phyloP scores from a whole-genome alignment of 108 stramenopile genomes.

The Chaetoceros tenuissimus region DNA sequence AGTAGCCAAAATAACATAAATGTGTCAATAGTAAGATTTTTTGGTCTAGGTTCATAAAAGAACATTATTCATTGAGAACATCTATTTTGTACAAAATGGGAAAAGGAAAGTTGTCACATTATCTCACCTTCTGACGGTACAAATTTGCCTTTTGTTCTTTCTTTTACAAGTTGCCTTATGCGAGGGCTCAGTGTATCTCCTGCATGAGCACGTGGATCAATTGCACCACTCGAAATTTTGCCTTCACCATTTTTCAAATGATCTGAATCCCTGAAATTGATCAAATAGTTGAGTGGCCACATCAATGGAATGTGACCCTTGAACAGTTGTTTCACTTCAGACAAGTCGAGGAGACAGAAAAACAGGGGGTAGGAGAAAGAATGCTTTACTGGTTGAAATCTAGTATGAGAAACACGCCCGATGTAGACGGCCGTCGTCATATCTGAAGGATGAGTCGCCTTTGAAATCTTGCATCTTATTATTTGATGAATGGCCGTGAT shows the following conservation, averaged over 20 bases:
- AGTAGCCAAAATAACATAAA: constrained; percentile 76
- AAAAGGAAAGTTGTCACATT: no score
- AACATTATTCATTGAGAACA: no score
- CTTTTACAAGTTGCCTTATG: constrained; percentile 37
- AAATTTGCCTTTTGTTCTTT: constrained; percentile 45
- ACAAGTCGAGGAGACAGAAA: constrained; percentile 72
- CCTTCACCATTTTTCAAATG: constrained; percentile 78
- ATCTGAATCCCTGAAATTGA: constrained; percentile 39
- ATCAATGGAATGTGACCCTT: constrained; percentile 8
- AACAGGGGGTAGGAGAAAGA: constrained; percentile 85
- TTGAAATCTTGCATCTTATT: no score
- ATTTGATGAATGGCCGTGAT: no score
- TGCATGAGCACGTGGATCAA: neutral
- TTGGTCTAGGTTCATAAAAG: constrained; percentile 15
- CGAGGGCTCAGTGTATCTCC: constrained; percentile 29
- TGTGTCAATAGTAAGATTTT: constrained; percentile 59
- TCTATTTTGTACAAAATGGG: no score
- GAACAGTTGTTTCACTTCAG: constrained; percentile 34
- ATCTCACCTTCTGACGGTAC: no score
- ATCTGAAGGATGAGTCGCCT: no score
- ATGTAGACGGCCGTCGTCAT: constrained; percentile 15
- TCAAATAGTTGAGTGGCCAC: constrained; percentile 51
- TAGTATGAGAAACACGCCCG: constrained; percentile 63
- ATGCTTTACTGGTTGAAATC: constrained; percentile 50
- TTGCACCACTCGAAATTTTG: neutral